A percentile compares a stretch with the other conserved stretches of the same genome.
Evolutionary conservation across 2,329 filamentous ascomycete genomes (phyloP).

Genomic region (Talaromyces sp.): DNA sequence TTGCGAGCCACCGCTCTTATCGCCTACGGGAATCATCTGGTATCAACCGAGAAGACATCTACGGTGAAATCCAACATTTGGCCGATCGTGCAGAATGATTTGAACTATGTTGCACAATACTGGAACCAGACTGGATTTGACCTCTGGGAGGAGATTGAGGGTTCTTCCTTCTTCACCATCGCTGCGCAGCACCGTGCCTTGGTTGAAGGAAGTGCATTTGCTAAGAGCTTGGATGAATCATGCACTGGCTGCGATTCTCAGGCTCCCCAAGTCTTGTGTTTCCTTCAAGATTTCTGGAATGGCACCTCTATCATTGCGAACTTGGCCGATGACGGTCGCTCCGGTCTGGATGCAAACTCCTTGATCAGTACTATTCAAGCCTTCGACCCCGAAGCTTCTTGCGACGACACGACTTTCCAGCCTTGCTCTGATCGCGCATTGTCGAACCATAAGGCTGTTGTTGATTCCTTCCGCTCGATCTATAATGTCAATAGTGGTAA

Average conservation of each 20-base stretch:
- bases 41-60: constrained; percentile 37
- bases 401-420: constrained; percentile 65
- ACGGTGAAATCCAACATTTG: constrained; percentile 63
- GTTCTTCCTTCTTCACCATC: constrained; percentile 78
- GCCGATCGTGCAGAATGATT: constrained; percentile 75
- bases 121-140: constrained; percentile 65
- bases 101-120: constrained; percentile 64
- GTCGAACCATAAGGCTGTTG: constrained; percentile 74
- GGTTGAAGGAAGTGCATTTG: constrained; percentile 65
- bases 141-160: constrained; percentile 80
- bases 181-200: constrained; percentile 68
- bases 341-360: constrained; percentile 72
- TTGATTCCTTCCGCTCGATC: constrained; percentile 72
- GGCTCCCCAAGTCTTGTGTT: constrained; percentile 72
- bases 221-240: constrained; percentile 63
- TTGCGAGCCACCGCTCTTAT: constrained; percentile 74
- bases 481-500: constrained; percentile 59
- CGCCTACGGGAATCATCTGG: constrained; percentile 71
- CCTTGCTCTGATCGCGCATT: constrained; percentile 71
- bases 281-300: constrained; percentile 74
- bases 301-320: constrained; percentile 67
- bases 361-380: constrained; percentile 55
- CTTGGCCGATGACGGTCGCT: constrained; percentile 62
- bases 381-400: constrained; percentile 38
- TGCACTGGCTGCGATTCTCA: constrained; percentile 65